These are phyloP conservation scores for Tricladium varicosporioides DNA, from an alignment of 2,329 filamentous ascomycete species.

Conservation along the genomic window DNA sequence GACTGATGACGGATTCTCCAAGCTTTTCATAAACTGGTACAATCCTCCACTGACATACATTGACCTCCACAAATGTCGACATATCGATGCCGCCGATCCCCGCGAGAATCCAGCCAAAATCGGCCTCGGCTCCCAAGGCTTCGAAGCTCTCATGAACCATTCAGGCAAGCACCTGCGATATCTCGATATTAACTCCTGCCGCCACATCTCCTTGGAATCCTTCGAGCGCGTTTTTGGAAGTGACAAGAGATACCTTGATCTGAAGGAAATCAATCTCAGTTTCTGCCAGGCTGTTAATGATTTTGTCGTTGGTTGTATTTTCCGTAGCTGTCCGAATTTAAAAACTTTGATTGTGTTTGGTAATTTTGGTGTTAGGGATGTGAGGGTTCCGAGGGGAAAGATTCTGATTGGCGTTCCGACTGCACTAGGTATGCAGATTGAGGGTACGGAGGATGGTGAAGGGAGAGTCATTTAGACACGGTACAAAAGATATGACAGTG, in stretches of 20 bases:
- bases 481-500: too few relatives aligned
- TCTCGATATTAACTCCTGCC: conserved; percentile 79
- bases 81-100: conserved; percentile 69
- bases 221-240: conserved; percentile 72
- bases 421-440: conserved; percentile 58
- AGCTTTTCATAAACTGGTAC: conserved; percentile 72
- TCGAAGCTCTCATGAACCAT: conserved; percentile 80
- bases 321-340: conserved; percentile 60
- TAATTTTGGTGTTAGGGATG: conserved; percentile 59
- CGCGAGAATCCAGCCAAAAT: conserved; percentile 62
- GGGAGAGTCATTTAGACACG: conserved; percentile 18
- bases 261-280: conserved; percentile 72
- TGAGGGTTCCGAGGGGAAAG: conserved; percentile 52
- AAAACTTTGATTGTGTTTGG: conserved; percentile 62
- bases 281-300: conserved; percentile 71
- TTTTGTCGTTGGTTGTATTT: conserved; percentile 60
- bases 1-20: conserved; percentile 71
- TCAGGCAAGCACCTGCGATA: conserved; percentile 65
- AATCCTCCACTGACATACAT: conserved; percentile 69
- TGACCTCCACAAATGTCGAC: conserved; percentile 75
- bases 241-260: conserved; percentile 60
- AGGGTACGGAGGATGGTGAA: conserved; percentile 42
- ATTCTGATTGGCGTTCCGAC: conserved; percentile 59
- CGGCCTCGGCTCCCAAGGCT: conserved; percentile 73
- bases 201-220: conserved; percentile 71